Evolutionary conservation across 192 early-diverging fungal species (phyloP).

Genomic region (Pilaira anomala): DNA sequence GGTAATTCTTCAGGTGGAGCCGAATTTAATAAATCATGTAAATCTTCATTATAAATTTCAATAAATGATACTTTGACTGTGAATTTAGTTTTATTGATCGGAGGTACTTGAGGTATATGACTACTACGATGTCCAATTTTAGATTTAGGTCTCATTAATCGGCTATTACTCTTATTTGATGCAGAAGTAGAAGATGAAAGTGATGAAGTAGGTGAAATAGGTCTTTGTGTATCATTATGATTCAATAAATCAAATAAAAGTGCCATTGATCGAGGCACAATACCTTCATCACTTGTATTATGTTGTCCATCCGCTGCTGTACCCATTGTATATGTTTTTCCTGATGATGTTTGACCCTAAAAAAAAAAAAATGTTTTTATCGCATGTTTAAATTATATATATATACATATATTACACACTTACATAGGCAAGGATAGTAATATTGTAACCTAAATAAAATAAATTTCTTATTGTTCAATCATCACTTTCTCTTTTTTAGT

Average conservation of each 20-base stretch:
- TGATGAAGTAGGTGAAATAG: constrained; percentile 83
- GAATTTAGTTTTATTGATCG: constrained; percentile 15
- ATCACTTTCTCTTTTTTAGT: constrained; percentile 1
- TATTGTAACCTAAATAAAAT: constrained; percentile 82
- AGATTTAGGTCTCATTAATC: constrained; percentile 24
- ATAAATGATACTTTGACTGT: constrained; percentile 79
- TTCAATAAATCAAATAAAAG: constrained; percentile 51
- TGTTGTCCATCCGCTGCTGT: constrained; percentile 47
- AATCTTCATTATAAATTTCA: constrained; percentile 95
- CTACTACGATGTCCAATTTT: constrained; percentile 11
- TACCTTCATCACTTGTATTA: constrained; percentile 36
- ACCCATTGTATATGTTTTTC: constrained; percentile 98
- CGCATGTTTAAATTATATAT: not conserved
- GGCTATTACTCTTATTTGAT: constrained; percentile 51
- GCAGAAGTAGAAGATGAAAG: constrained; percentile 61
- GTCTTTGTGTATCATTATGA: constrained; percentile 83
- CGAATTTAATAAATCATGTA: constrained; percentile 82
- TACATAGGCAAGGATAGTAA: constrained; percentile 88
- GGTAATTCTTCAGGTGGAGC: constrained; percentile 51
- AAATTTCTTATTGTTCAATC: not conserved
- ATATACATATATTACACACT: constrained; percentile 29
- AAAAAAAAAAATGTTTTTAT: not conserved
- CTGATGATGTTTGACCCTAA: constrained; percentile 80
- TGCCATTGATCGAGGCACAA: constrained; percentile 73
- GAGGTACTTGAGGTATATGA: constrained; percentile 1